Percentiles rank a stretch among this genome's conserved stretches.
Conservation (phyloP, 2,329 filamentous ascomycete species). For the Stagonosporopsis tanaceti region DNA sequence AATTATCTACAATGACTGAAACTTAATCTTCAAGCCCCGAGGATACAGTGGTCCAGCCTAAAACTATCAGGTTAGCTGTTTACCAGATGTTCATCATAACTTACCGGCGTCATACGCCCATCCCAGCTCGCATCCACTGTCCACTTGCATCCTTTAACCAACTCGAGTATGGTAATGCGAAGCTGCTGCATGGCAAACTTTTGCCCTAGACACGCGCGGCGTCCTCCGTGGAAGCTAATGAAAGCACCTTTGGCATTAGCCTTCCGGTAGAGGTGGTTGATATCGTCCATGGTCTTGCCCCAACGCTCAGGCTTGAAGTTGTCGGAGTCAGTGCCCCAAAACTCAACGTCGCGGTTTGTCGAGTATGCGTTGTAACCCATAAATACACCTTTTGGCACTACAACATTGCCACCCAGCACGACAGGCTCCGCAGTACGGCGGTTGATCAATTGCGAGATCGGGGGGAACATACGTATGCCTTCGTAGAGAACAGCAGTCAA, state of each 20-base stretch:
- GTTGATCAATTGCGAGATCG: slow-evolving; percentile 60
- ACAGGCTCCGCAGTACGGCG: slow-evolving; percentile 47
- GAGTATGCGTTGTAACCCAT: slow-evolving; percentile 41
- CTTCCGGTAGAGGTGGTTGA: slow-evolving; percentile 47
- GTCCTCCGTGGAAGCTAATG: slow-evolving; percentile 55
- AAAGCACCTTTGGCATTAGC: slow-evolving; percentile 51
- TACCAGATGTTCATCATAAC: not conserved
- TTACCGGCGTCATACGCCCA: slow-evolving; percentile 38
- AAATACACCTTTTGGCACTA: slow-evolving; percentile 33
- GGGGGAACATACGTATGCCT: slow-evolving; percentile 58
- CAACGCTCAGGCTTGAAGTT: slow-evolving; percentile 53
- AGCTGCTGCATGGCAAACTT: slow-evolving; percentile 52
- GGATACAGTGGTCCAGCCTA: slow-evolving; percentile 32
- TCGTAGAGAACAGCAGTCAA: slow-evolving; percentile 58
- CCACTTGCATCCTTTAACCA: slow-evolving; percentile 36
- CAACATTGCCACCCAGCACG: slow-evolving; percentile 30
- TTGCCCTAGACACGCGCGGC: slow-evolving; percentile 53
- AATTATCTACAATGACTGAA: slow-evolving; percentile 19
- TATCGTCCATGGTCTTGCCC: slow-evolving; percentile 47
- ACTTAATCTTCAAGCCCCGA: slow-evolving; percentile 30
- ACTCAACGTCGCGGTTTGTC: slow-evolving; percentile 34
- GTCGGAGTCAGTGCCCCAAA: slow-evolving; percentile 42
- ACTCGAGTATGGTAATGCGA: slow-evolving; percentile 45
- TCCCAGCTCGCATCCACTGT: slow-evolving; percentile 37
- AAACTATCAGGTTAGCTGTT: not conserved